A percentile compares a stretch with the other conserved stretches of the same genome.
Conservation (phyloP, 2,329 filamentous ascomycete genomes). For the Pseudogymnoascus sp. region DNA sequence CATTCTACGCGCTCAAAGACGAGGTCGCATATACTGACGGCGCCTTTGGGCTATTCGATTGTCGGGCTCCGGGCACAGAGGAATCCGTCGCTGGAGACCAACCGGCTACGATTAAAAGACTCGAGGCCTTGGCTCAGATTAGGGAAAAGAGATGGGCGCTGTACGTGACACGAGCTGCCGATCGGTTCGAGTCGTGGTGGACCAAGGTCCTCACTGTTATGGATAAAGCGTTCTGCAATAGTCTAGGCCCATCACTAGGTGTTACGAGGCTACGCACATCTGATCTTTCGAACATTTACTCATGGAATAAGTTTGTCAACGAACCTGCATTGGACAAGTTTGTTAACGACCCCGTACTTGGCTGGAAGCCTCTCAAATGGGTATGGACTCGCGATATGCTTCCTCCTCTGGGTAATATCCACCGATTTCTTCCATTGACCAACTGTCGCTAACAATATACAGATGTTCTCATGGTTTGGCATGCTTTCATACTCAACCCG, state of each 20-base stretch:
- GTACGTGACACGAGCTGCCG: conserved; percentile 60
- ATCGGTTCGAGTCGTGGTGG: conserved; percentile 65
- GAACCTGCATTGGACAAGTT: neutral
- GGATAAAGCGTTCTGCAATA: neutral
- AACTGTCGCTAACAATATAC: conserved; percentile 15
- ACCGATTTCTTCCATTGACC: neutral
- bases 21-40: conserved; percentile 59
- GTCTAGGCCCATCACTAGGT: neutral
- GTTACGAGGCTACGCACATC: neutral
- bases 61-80: conserved; percentile 9
- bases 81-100: conserved; percentile 20
- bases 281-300: neutral
- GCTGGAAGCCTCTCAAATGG: conserved; percentile 1
- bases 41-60: conserved; percentile 56
- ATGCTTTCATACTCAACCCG: conserved; percentile 72
- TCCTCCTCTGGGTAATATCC: conserved; percentile 50
- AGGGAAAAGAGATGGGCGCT: conserved; percentile 69
- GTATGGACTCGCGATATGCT: conserved; percentile 38
- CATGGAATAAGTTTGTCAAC: neutral
- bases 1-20: conserved; percentile 61
- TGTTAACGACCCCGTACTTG: neutral
- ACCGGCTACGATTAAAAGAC: conserved; percentile 31
- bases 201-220: conserved; percentile 27
- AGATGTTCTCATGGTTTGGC: conserved; percentile 76
- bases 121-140: conserved; percentile 43